These are phyloP conservation scores for Peronosclerospora sorghi DNA, from an alignment of 352 stramenopile species.

Conservation along the genomic window DNA sequence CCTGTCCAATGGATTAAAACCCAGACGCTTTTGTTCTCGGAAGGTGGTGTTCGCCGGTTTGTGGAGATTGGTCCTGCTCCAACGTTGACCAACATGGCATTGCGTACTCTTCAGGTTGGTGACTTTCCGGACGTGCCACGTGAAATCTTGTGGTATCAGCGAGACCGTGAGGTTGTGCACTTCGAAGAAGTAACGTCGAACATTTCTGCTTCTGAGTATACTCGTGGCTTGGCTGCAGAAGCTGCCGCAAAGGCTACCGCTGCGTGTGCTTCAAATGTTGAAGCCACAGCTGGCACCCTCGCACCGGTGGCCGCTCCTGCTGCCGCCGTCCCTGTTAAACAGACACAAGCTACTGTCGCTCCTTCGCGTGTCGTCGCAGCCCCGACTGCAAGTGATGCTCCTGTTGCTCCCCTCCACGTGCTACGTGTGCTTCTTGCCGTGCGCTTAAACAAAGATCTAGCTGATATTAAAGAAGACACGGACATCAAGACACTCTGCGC, in stretches of 20 bases:
- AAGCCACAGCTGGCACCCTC: constrained; percentile 24
- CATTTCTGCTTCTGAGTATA: constrained; percentile 57
- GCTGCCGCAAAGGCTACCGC: constrained; percentile 40
- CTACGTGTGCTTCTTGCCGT: constrained; percentile 69
- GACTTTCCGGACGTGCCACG: constrained; percentile 42
- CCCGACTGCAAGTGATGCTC: constrained; percentile 33
- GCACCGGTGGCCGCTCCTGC: constrained; percentile 17
- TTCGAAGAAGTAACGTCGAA: constrained; percentile 60
- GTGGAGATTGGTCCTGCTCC: constrained; percentile 76
- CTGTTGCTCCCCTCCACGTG: constrained; percentile 51
- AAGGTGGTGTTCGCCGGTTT: constrained; percentile 48
- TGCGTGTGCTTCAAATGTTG: constrained; percentile 17
- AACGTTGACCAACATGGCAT: constrained; percentile 79
- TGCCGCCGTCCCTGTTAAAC: constrained; percentile 11
- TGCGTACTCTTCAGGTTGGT: constrained; percentile 58
- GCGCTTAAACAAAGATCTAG: constrained; percentile 61
- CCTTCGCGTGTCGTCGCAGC: constrained; percentile 6
- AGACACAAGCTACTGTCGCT: constrained; percentile 13
- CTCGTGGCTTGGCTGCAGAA: constrained; percentile 17
- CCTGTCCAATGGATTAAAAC: constrained; percentile 87
- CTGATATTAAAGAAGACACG: constrained; percentile 56
- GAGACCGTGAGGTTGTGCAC: constrained; percentile 68
- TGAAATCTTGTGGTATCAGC: constrained; percentile 79
- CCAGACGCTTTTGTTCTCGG: constrained; percentile 61
- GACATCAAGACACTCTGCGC: constrained; percentile 72